Percentiles rank a stretch among this genome's conserved stretches.
These are phyloP conservation scores for Pseudocercospora musae DNA, from an alignment of 2,329 filamentous ascomycete species.

Conservation along the genomic window DNA sequence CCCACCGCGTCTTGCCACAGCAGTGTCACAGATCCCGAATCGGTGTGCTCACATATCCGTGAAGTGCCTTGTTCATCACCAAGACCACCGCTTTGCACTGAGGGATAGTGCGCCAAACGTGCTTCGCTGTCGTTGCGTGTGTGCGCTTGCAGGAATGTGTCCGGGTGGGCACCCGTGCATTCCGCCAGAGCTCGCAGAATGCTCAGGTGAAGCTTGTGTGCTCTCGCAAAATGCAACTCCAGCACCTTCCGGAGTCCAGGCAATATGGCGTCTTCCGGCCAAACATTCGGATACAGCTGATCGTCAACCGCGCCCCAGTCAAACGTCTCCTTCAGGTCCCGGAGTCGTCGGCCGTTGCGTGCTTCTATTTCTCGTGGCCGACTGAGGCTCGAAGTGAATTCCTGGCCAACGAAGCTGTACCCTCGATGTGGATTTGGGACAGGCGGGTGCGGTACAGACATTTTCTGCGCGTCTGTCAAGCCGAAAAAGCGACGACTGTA, in stretches of 20 bases:
- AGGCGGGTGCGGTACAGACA: conserved; percentile 11
- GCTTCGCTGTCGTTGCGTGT: conserved; percentile 11
- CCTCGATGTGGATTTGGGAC: conserved; percentile 15
- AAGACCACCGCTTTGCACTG: not conserved
- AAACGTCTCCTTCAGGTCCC: conserved; percentile 14
- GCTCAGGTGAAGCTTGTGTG: conserved; percentile 2
- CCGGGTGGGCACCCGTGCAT: not conserved
- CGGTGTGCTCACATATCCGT: conserved; percentile 15
- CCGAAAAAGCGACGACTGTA: conserved; percentile 13
- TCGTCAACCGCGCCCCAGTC: conserved; percentile 13
- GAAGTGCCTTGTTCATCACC: conserved; percentile 7
- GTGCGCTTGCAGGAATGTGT: conserved; percentile 5
- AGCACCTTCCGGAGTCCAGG: conserved; percentile 8
- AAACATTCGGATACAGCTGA: conserved; percentile 10
- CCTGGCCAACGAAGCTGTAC: conserved; percentile 15
- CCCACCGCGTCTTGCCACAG: conserved; percentile 16
- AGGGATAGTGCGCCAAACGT: conserved; percentile 13
- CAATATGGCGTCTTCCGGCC: conserved; percentile 7
- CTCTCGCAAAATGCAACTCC: conserved; percentile 8
- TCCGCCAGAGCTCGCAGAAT: conserved; percentile 13
- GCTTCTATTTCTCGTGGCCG: conserved; percentile 5
- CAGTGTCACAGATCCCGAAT: conserved; percentile 14
- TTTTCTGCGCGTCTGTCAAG: conserved; percentile 9
- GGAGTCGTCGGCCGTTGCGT: conserved; percentile 9
- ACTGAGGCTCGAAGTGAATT: conserved; percentile 13